Conservation (phyloP, 2,329 filamentous ascomycete species). For the Exophiala bonariae region DNA sequence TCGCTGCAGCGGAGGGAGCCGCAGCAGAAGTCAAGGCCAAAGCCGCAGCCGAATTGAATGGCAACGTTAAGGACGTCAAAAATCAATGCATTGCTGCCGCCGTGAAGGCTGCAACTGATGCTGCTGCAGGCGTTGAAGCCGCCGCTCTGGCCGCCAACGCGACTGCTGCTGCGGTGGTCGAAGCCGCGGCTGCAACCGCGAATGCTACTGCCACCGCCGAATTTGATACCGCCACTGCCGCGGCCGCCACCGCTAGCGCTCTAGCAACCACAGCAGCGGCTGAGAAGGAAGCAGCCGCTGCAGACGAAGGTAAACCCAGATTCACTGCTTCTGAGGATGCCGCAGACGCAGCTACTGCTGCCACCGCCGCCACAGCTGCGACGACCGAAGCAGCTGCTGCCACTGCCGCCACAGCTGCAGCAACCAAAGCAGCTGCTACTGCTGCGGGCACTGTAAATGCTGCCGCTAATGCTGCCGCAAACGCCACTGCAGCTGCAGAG, state of each 20-base stretch:
- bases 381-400: slow-evolving; percentile 9
- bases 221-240: slow-evolving; percentile 1
- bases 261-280: not conserved
- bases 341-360: not conserved
- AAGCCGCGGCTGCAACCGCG: not conserved
- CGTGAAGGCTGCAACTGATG: not conserved
- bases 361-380: not conserved
- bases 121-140: not conserved
- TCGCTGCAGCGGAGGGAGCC: not conserved
- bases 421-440: not conserved
- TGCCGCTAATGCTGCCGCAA: not conserved
- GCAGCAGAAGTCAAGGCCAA: not conserved
- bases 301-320: too few species aligned
- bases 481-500: not conserved
- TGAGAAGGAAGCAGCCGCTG: not conserved
- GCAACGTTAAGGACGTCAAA: not conserved
- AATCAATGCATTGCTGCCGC: not conserved
- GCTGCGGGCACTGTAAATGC: not conserved
- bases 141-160: slow-evolving; percentile 3
- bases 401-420: not conserved
- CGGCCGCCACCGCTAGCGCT: slow-evolving; percentile 5
- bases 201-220: too few species aligned
- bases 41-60: too few species aligned
- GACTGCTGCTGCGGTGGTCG: slow-evolving; percentile 1
- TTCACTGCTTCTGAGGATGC: too few species aligned